phyloP scores from a whole-genome alignment of 2,329 filamentous ascomycete species.

The Didymella sp. region DNA sequence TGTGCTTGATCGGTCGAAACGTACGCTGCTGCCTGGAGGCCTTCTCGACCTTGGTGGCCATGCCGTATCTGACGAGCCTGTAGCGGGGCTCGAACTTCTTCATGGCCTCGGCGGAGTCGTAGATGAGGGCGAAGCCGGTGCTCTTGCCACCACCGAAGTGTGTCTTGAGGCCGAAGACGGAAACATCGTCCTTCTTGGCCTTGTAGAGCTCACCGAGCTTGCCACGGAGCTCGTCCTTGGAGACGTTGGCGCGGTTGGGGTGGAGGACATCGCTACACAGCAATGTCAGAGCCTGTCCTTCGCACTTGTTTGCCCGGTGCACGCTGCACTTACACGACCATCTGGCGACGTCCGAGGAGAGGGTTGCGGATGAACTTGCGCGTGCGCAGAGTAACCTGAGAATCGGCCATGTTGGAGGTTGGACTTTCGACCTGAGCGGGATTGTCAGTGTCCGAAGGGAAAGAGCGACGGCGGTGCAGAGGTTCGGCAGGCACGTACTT shows the following conservation, averaged over 20 bases:
- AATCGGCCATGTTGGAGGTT: conserved; percentile 79
- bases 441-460: conserved; percentile 26
- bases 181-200: conserved; percentile 95
- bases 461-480: conserved; percentile 14
- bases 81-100: conserved; percentile 99
- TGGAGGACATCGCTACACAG: conserved; percentile 92
- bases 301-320: conserved; percentile 22
- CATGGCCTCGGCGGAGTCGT: conserved; percentile 97
- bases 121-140: conserved; percentile 97
- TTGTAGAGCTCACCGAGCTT: conserved; percentile 98
- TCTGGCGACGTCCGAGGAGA: conserved; percentile 98
- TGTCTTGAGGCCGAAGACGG: conserved; percentile 97
- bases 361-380: conserved; percentile 99
- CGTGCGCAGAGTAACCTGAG: conserved; percentile 72
- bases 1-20: conserved; percentile 54
- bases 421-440: conserved; percentile 41
- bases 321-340: conserved; percentile 81
- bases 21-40: conserved; percentile 98
- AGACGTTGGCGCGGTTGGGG: conserved; percentile 97
- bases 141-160: conserved; percentile 99
- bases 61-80: conserved; percentile 92
- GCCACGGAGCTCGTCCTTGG: conserved; percentile 96
- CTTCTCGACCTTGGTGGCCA: conserved; percentile 95
- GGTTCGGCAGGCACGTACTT: conserved; percentile 37
- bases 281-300: conserved; percentile 40